Evolutionary conservation across 2,329 filamentous ascomycete species (phyloP), one percentile per base, ranked within the genome.

Genomic region (Cryphonectria parasitica): DNA sequence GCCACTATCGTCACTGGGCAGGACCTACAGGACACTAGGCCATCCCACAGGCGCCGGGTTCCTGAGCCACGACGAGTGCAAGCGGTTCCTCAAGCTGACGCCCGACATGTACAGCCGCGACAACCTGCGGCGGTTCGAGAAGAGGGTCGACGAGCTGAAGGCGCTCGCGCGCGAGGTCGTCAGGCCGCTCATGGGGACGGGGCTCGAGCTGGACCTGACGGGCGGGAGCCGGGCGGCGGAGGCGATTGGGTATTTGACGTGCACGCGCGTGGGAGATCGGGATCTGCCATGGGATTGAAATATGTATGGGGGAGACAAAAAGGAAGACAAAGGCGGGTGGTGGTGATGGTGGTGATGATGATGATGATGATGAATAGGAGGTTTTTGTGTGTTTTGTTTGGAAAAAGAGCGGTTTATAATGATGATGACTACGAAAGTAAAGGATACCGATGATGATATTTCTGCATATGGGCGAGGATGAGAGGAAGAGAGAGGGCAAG

Each of bases 81-180:
- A 97, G 80, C 89, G 89, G 31, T 98, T 98, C 76, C 86, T 98
- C 67, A 97, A 97, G 79, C 83, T 95, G 31, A 91, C 89, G 15
- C 92, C 93, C 0, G 92, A 96, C 28, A 81, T 95, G 10, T 97
- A 98, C 81, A 93, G 88, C 61, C 87, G 95, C 25, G 95, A 98
- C n/a, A 95, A 93, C 73, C 81, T 98, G 64, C 89, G 91, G 72
- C 86, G 92, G 4, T 97, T 98, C 75, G 95, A 98, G 83, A 90
- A 92, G 77, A 88, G 94, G 69, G 87, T 98, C 75, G 94, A 97
- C 71, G 95, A 98, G 83, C 85, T 98, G 68, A 98, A 97, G 82
- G 87, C 88, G 69, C 87, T 95, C 77, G 95, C 95, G 8, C 86
- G 92, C 67, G 93, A 97, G 76, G 85, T 92, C 22, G 95, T 98